Evolutionary conservation across 2,329 filamentous ascomycete genomes (phyloP), one percentile per base, ranked within the genome.

Genomic region (Byssothecium circinans): DNA sequence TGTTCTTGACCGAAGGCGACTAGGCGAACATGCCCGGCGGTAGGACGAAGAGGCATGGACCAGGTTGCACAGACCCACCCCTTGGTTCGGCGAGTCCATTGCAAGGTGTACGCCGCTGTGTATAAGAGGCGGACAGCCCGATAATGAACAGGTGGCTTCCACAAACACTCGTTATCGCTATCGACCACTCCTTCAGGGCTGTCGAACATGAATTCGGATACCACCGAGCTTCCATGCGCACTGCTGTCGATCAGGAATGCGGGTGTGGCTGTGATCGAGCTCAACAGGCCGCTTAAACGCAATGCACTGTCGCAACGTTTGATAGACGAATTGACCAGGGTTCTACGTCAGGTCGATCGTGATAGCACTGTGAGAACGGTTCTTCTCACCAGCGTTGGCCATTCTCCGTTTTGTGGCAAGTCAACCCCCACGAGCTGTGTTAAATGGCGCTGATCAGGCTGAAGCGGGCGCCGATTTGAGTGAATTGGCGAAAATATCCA

Each of bases 401-500:
- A 86, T 73, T 89, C 91, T 33, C 96, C 96, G 69, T 60, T 60
- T 43, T 60, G 55, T 35, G 58, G 92, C 91, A 15, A 73, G 78
- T 78, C 11, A 27, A 49, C 14, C 34, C 8, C 3, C n/a, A 41
- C 35, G 23, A 32, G 27, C 20, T 8, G 15, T 39, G 12, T 8
- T 4, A 15, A 20, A 27, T 37, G 12, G n/a, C 25, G 30, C 27
- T 57, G 40, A 59, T 52, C 39, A 38, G 40, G 25, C 29, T 23
- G 42, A 49, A 75, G 91, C 92, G 41, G 92, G 91, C 42, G 92
- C 92, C 46, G 92, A 97, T 71, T 95, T 97, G 76, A 96, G 95
- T 74, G 91, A 96, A 75, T 95, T 97, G 91, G 86, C 88, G 11
- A 84, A 88, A 42, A 81, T 96, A 30, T 90, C 86, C 42, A 96